phyloP scores from a whole-genome alignment of 805 yeast species.

The Lipomyces mesembrius region DNA sequence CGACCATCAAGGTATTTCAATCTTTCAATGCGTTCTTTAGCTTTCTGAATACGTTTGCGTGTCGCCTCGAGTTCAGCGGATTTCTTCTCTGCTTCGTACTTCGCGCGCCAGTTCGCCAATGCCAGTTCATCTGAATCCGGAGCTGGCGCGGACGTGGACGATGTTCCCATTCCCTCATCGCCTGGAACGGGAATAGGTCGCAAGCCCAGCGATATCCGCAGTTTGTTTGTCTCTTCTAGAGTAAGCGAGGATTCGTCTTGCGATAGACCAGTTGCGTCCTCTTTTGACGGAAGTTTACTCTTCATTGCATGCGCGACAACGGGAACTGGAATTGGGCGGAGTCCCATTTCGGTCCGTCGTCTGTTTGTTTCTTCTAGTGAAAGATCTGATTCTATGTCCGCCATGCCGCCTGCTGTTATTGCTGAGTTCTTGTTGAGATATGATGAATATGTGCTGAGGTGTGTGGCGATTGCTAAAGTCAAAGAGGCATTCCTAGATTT shows the following conservation, averaged over 20 bases:
- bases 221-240: conserved; percentile 32
- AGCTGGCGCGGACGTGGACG: conserved; percentile 1
- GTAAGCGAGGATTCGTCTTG: conserved; percentile 32
- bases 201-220: conserved; percentile 53
- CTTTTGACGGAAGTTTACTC: neutral
- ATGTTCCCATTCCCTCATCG: conserved; percentile 2
- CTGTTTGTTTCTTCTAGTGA: conserved; percentile 62
- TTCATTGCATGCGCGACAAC: conserved; percentile 1
- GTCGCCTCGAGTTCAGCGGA: conserved; percentile 41
- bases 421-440: neutral
- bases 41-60: conserved; percentile 37
- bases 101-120: conserved; percentile 45
- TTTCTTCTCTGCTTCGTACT: conserved; percentile 46
- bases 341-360: conserved; percentile 57
- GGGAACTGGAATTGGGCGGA: conserved; percentile 54
- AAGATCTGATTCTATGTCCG: conserved; percentile 20
- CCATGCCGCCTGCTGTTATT: conserved; percentile 5
- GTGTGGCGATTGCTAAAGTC: neutral
- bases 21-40: conserved; percentile 39
- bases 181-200: conserved; percentile 52
- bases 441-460: neutral
- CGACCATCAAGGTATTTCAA: conserved; percentile 40
- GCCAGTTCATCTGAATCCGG: conserved; percentile 46
- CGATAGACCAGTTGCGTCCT: conserved; percentile 19
- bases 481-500: neutral